Conservation (phyloP, 2,329 filamentous ascomycete species). For the Aspergillus versicolor region DNA sequence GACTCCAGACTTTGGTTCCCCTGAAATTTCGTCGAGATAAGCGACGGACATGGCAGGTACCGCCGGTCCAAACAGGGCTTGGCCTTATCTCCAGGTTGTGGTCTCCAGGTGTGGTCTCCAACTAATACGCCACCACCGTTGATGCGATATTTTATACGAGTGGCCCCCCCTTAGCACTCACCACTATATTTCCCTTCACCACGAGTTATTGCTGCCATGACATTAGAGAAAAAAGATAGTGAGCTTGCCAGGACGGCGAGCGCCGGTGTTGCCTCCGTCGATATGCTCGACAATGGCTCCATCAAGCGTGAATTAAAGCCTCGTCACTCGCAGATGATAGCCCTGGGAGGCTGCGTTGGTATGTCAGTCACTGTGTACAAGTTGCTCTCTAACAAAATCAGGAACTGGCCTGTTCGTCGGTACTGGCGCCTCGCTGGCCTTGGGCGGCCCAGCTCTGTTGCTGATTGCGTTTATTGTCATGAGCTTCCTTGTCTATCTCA, state of each 20-base stretch:
- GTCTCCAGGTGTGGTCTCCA: background rate
- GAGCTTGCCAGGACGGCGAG: background rate
- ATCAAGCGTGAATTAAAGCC: constrained; percentile 8
- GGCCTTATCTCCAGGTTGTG: background rate
- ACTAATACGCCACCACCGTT: background rate
- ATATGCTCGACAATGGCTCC: background rate
- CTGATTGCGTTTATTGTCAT: constrained; percentile 54
- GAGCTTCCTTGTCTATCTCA: constrained; percentile 46
- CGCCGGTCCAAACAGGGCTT: background rate
- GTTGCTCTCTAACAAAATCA: constrained; percentile 44
- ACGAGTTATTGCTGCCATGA: background rate
- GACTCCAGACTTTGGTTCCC: too few relatives aligned
- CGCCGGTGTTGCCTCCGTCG: background rate
- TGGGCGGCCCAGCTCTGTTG: constrained; percentile 53
- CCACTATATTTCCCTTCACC: background rate
- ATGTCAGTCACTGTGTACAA: constrained; percentile 25
- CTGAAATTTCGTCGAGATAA: background rate
- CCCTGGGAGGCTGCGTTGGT: constrained; percentile 39
- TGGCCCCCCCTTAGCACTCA: too few relatives aligned
- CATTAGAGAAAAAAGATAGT: background rate
- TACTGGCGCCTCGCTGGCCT: constrained; percentile 52
- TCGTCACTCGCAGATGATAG: constrained; percentile 12
- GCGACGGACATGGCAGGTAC: background rate
- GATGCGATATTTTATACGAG: background rate
- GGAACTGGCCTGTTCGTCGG: constrained; percentile 58